phyloP scores from a whole-genome alignment of 352 stramenopile species.

The Ophiocytium majus region DNA sequence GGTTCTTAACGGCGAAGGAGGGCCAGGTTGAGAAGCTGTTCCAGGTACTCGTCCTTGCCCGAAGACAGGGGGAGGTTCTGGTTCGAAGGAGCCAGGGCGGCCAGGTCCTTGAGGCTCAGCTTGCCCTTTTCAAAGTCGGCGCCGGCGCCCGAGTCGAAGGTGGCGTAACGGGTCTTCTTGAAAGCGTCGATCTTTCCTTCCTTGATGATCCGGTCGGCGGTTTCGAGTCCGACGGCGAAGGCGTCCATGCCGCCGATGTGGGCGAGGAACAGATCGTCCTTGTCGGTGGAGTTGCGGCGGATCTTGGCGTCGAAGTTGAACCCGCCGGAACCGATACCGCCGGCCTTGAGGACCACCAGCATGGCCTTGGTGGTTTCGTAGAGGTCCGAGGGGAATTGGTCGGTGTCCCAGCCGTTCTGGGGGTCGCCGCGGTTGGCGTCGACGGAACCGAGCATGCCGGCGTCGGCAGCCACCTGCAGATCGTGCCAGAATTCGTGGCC shows the following conservation, averaged over 20 bases:
- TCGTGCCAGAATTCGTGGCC: conserved; percentile 78
- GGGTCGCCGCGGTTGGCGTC: conserved; percentile 76
- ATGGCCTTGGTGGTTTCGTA: conserved; percentile 72
- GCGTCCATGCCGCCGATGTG: conserved; percentile 79
- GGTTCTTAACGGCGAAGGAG: too few relatives aligned
- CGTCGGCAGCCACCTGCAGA: conserved; percentile 69
- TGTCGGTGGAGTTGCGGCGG: conserved; percentile 71
- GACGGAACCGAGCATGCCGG: conserved; percentile 73
- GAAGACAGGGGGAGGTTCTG: too few relatives aligned
- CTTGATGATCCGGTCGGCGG: too few relatives aligned
- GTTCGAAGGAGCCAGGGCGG: too few relatives aligned
- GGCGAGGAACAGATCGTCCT: conserved; percentile 74
- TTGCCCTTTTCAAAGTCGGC: too few relatives aligned
- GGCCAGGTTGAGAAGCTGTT: too few relatives aligned
- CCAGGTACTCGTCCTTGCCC: too few relatives aligned
- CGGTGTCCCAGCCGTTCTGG: conserved; percentile 71
- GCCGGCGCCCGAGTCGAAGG: too few relatives aligned
- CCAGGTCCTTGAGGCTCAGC: too few relatives aligned
- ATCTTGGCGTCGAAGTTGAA: conserved; percentile 81
- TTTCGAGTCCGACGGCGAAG: too few relatives aligned
- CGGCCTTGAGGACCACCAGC: conserved; percentile 70
- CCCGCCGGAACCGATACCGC: conserved; percentile 67
- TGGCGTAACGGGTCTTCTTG: too few relatives aligned
- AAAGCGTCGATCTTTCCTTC: too few relatives aligned
- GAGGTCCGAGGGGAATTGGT: conserved; percentile 77